Conservation (phyloP, 192 early-diverging fungal species). For the Obelidium mucronatum region DNA sequence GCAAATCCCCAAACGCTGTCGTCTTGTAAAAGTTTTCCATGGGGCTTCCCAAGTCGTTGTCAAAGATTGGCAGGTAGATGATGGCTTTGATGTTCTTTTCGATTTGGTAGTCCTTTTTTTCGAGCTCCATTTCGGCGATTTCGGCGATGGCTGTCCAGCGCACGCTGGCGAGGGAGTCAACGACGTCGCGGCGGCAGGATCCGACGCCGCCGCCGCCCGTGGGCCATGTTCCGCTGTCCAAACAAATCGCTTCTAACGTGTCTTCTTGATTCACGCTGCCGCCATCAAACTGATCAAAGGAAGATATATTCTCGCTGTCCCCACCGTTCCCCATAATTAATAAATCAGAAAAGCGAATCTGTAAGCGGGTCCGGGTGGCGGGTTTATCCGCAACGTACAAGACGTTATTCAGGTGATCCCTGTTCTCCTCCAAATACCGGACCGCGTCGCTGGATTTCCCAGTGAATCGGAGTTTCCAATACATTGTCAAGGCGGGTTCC, state of each 20-base stretch:
- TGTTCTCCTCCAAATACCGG: too few species aligned
- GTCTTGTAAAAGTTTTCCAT: too few species aligned
- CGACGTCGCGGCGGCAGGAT: conserved; percentile 53
- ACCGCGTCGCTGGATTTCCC: too few species aligned
- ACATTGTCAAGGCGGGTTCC: too few species aligned
- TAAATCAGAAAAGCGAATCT: too few species aligned
- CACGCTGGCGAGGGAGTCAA: conserved; percentile 46
- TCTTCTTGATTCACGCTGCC: conserved; percentile 25
- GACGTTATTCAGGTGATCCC: too few species aligned
- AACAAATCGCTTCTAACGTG: conserved; percentile 43
- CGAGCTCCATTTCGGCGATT: conserved; percentile 49
- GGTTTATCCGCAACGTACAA: too few species aligned
- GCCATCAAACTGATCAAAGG: conserved; percentile 2
- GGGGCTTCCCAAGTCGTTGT: too few species aligned
- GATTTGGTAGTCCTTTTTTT: conserved; percentile 58
- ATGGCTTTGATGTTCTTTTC: conserved; percentile 56
- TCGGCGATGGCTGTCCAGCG: conserved; percentile 55
- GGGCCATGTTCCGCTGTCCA: too few species aligned
- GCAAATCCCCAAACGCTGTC: conserved; percentile 56
- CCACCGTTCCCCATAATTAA: too few species aligned
- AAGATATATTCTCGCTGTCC: conserved; percentile 37
- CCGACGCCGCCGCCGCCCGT: conserved; percentile 58
- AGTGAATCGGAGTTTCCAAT: too few species aligned
- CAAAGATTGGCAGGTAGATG: conserved; percentile 49
- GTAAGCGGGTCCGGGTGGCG: too few species aligned